Base-by-base conservation (phyloP, 257 asterid species). In the Thymus mandschuricus region DNA sequence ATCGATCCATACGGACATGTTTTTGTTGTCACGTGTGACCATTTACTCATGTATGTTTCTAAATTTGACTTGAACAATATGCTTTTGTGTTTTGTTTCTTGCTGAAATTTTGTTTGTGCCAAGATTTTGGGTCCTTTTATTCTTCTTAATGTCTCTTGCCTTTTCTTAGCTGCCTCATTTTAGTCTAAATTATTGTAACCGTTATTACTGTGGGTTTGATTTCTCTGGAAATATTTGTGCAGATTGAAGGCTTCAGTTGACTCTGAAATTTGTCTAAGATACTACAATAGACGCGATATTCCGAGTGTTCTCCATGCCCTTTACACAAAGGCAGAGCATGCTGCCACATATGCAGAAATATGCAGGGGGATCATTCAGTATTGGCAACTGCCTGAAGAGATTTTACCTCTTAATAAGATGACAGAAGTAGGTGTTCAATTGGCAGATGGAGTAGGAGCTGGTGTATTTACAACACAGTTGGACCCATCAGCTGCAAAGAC, bases 31-130 rank as follows among this genome's bases (percentile, higher is more conserved):
- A 64, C 92, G 35, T 86, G 93, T 68, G 90, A 86, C 82, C 92
- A 86, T 86, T 81, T 91, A 68, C 96, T 91, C 11, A 87, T 91
- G 97, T 91, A 91, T 64, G 96, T 83, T 76, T 77, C 85, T 78
- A 60, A 69, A 69, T 30, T 64, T 64, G 56, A 43, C 68, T 50
- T 54, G 63, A 13, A 50, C 52, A 60, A 21, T 21, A 28, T 38
- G 33, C 38, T 52, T 66, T 70, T 73, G 10, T 31, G 55, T 70
- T 68, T 60, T 21, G 7, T 48, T 12, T 48, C 70, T 58, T 73
- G 64, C 77, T 63, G 43, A 10, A 55, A 54, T 33, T 45, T 43
- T 58, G 46, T 73, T 70, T 60, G 60, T 57, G 63, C 12, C 45
- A 43, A 72, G 58, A 68, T 68, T 38, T 63, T 66, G 28, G 67